phyloP scores from a whole-genome alignment of 345 rosid genomes.

The Lumnitzera racemosa region DNA sequence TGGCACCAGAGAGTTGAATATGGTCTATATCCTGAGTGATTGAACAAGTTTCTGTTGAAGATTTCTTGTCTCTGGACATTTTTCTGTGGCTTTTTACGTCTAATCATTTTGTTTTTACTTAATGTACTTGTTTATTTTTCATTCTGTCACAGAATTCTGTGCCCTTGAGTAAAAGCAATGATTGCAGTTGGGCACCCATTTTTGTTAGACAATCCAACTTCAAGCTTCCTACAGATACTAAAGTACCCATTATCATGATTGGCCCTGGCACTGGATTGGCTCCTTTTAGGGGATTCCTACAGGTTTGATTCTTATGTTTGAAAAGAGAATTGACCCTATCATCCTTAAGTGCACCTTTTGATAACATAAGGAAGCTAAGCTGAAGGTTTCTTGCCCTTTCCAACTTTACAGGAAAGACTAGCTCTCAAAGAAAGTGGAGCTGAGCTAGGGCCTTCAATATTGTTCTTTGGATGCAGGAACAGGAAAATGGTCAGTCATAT shows the following conservation, averaged over 20 bases:
- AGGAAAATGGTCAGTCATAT: slow-evolving; percentile 49
- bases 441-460: slow-evolving; percentile 61
- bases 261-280: slow-evolving; percentile 74
- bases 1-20: background rate
- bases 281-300: slow-evolving; percentile 62
- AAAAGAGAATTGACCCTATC: background rate
- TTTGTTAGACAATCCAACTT: slow-evolving; percentile 55
- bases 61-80: too few relatives aligned
- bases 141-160: slow-evolving; percentile 28
- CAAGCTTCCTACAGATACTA: slow-evolving; percentile 43
- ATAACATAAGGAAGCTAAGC: background rate
- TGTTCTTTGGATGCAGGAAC: slow-evolving; percentile 95
- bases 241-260: slow-evolving; percentile 49
- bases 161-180: slow-evolving; percentile 35
- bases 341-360: background rate
- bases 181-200: slow-evolving; percentile 52
- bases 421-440: slow-evolving; percentile 72
- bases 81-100: too few relatives aligned
- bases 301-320: slow-evolving; percentile 14
- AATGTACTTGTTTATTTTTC: background rate
- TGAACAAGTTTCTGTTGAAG: too few relatives aligned
- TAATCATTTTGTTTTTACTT: too few relatives aligned
- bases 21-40: background rate
- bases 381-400: background rate
- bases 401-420: slow-evolving; percentile 55